Conservation (phyloP, 129 eudicot species). For the Heracleum sosnowskyi region DNA sequence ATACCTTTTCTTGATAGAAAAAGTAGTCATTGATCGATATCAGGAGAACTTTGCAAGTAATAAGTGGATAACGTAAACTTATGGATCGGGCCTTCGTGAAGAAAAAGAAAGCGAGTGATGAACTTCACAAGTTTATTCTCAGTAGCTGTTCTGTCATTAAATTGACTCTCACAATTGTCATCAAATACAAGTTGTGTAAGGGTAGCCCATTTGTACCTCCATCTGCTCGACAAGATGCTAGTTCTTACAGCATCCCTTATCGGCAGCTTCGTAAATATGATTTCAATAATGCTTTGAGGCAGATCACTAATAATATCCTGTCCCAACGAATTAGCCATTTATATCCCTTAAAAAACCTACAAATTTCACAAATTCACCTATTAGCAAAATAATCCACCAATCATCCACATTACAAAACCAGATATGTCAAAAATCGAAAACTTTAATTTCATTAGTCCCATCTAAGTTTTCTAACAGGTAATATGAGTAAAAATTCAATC, state of each 20-base stretch:
- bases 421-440: neutral
- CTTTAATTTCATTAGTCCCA: neutral
- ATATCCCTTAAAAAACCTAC: constrained; percentile 4
- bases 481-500: neutral
- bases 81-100: constrained; percentile 89
- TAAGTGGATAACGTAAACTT: constrained; percentile 53
- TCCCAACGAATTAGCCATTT: neutral
- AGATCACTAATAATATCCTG: constrained; percentile 75
- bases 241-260: constrained; percentile 75
- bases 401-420: neutral
- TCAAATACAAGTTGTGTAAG: constrained; percentile 62
- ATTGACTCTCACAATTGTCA: constrained; percentile 44
- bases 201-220: constrained; percentile 85
- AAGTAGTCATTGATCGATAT: constrained; percentile 87
- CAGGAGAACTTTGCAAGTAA: constrained; percentile 66
- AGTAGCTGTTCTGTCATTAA: constrained; percentile 38
- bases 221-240: constrained; percentile 63
- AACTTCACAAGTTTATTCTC: constrained; percentile 48
- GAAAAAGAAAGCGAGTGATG: constrained; percentile 57
- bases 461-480: neutral
- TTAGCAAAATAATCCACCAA: neutral
- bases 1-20: constrained; percentile 73
- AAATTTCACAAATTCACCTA: constrained; percentile 3
- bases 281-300: constrained; percentile 81
- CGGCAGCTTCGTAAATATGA: constrained; percentile 64